Percentiles rank a stretch among this genome's conserved stretches.
phyloP scores from a whole-genome alignment of 192 early-diverging fungal species.

The Chytriomyces hyalinus region DNA sequence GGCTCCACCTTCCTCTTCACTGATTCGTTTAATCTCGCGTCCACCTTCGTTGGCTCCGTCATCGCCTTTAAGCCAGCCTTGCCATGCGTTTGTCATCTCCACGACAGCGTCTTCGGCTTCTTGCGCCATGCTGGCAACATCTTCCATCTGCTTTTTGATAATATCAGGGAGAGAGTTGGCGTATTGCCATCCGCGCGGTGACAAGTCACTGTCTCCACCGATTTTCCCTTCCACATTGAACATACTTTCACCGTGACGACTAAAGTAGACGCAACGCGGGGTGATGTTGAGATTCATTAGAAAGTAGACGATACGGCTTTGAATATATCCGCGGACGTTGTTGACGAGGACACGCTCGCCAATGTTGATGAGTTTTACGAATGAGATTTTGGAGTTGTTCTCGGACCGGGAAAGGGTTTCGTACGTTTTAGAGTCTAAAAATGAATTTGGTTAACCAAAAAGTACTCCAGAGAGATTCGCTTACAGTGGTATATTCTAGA shows the following conservation, averaged over 20 bases:
- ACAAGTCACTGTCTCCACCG: conserved; percentile 92
- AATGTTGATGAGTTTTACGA: conserved; percentile 95
- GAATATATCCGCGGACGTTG: conserved; percentile 92
- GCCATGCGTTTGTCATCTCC: conserved; percentile 27
- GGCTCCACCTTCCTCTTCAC: conserved; percentile 33
- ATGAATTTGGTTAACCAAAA: not conserved
- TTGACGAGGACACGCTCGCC: conserved; percentile 91
- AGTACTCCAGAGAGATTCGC: not conserved
- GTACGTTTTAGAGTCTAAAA: conserved; percentile 62
- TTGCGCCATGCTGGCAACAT: conserved; percentile 10
- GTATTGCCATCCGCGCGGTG: conserved; percentile 85
- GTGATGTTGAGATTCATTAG: conserved; percentile 99
- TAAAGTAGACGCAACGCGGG: conserved; percentile 90
- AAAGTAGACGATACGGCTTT: conserved; percentile 97
- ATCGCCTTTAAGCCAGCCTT: conserved; percentile 13
- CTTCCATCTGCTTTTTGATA: conserved; percentile 73
- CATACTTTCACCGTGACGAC: conserved; percentile 83
- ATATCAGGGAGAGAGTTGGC: conserved; percentile 82
- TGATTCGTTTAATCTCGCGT: conserved; percentile 5
- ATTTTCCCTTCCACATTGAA: conserved; percentile 92
- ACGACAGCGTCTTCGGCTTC: conserved; percentile 16
- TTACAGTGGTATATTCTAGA: conserved; percentile 92
- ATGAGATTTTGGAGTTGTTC: conserved; percentile 67
- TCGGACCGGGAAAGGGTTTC: conserved; percentile 75
- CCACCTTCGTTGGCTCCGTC: conserved; percentile 3